phyloP scores from a whole-genome alignment of 2,329 filamentous ascomycete genomes.

The Fusarium piperis region DNA sequence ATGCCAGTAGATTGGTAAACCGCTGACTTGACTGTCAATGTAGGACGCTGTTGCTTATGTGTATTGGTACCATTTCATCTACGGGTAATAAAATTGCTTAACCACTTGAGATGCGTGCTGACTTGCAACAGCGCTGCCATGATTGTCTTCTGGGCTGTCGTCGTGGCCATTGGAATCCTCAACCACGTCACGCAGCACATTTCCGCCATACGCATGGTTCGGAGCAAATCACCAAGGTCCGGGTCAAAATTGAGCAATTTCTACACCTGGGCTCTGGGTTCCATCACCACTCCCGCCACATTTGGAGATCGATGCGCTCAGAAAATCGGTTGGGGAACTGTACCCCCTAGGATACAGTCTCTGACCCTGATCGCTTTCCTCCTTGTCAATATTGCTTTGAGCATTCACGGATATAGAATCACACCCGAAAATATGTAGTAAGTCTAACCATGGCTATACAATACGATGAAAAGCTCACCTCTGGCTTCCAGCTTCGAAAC shows the following conservation, averaged over 20 bases:
- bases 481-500: constrained; percentile 46
- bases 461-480: not conserved
- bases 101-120: not conserved
- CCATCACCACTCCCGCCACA: constrained; percentile 52
- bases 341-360: constrained; percentile 56
- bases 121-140: constrained; percentile 44
- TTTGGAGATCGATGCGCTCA: constrained; percentile 56
- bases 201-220: constrained; percentile 1
- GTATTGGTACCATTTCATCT: constrained; percentile 46
- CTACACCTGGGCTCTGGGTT: constrained; percentile 46
- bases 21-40: not conserved
- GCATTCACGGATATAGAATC: constrained; percentile 50
- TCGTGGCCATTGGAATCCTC: constrained; percentile 49
- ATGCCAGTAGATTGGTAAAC: not conserved
- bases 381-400: constrained; percentile 50
- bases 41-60: constrained; percentile 51
- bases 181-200: constrained; percentile 42
- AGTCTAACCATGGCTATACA: not conserved
- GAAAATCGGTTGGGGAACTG: constrained; percentile 56
- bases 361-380: constrained; percentile 52
- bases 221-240: not conserved
- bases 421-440: constrained; percentile 54
- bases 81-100: constrained; percentile 43
- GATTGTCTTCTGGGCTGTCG: constrained; percentile 53
- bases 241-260: not conserved